These are phyloP conservation scores for Limonium bicolor DNA, from an alignment of 148 eudicot genomes.

Conservation along the genomic window DNA sequence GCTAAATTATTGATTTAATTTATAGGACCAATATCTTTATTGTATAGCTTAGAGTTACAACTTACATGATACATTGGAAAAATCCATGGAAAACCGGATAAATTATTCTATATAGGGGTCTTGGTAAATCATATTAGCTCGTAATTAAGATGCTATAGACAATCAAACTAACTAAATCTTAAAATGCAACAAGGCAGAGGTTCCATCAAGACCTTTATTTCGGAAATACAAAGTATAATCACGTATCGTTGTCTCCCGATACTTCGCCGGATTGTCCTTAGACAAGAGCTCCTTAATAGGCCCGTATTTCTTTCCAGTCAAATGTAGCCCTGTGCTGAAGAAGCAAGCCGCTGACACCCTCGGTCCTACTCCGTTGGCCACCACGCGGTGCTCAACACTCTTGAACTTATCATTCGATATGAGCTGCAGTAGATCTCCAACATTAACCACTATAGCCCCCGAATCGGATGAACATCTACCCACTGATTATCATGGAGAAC, in stretches of 20 bases:
- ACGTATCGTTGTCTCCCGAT: constrained; percentile 17
- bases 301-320: constrained; percentile 18
- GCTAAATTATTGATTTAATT: no score
- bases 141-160: no score
- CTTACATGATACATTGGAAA: no score
- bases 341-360: constrained; percentile 48
- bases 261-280: constrained; percentile 31
- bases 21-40: no score
- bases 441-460: constrained; percentile 29
- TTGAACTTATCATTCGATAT: constrained; percentile 44
- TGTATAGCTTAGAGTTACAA: no score
- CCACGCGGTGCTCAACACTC: constrained; percentile 40
- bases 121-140: no score
- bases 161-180: no score
- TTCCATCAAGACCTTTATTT: constrained; percentile 27
- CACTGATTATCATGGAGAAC: constrained; percentile 12
- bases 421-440: constrained; percentile 48
- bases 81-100: no score
- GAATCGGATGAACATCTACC: constrained; percentile 12
- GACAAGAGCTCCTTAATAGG: constrained; percentile 51
- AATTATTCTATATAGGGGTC: no score
- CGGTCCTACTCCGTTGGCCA: constrained; percentile 23
- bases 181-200: constrained; percentile 14
- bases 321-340: constrained; percentile 18
- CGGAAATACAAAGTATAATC: constrained; percentile 15